phyloP scores from a whole-genome alignment of 1,139 yeast genomes.

The Pichia inconspicua region DNA sequence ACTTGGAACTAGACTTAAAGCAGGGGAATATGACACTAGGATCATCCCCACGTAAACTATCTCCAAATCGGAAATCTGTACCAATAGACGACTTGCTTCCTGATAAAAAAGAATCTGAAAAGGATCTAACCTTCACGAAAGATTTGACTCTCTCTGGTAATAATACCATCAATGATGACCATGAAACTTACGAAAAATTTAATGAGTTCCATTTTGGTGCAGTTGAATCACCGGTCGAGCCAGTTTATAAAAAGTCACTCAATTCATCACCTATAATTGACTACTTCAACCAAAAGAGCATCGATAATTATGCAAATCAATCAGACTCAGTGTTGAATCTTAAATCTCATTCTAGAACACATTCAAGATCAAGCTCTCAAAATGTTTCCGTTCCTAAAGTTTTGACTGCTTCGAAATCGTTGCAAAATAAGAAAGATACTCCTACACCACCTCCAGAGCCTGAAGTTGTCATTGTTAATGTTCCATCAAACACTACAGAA shows the following conservation, averaged over 20 bases:
- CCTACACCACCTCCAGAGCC: neutral
- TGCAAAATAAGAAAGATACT: neutral
- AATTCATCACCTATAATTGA: conserved; percentile 5
- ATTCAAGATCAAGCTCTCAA: neutral
- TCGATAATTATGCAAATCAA: neutral
- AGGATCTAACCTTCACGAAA: neutral
- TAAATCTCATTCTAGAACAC: neutral
- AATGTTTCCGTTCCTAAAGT: conserved; percentile 2
- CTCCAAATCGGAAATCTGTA: conserved; percentile 18
- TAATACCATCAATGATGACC: neutral
- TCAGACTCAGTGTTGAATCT: neutral
- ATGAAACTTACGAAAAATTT: neutral
- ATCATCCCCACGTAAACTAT: conserved; percentile 24
- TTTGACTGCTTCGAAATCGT: neutral
- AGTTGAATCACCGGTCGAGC: conserved; percentile 7
- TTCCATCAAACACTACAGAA: neutral
- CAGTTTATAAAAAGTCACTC: conserved; percentile 14
- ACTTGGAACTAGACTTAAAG: conserved; percentile 11
- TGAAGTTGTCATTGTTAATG: too few relatives aligned
- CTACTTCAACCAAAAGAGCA: neutral
- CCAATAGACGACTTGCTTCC: conserved; percentile 1
- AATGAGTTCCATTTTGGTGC: conserved; percentile 7
- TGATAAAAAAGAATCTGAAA: neutral
- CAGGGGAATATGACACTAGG: conserved; percentile 18
- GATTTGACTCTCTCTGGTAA: neutral